These are phyloP conservation scores for Hansenula anomala DNA, from an alignment of 1,139 yeast species.

Conservation along the genomic window DNA sequence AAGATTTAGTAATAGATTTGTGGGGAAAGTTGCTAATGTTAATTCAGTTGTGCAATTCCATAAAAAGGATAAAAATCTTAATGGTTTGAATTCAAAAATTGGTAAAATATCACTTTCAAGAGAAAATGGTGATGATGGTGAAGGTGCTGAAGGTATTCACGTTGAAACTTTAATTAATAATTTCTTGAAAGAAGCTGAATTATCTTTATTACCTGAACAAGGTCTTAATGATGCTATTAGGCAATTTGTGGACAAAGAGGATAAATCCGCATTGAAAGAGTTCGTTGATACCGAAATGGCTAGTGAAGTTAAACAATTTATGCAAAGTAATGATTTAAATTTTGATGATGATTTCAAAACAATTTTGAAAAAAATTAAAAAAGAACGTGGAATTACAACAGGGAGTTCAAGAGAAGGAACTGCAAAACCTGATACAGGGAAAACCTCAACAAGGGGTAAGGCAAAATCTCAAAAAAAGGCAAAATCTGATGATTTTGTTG, in stretches of 20 bases:
- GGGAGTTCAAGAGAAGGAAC: conserved; percentile 18
- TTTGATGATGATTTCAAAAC: conserved; percentile 27
- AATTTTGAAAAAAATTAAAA: conserved; percentile 24
- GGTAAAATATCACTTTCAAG: conserved; percentile 20
- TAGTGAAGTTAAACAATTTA: conserved; percentile 54
- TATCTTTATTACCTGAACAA: conserved; percentile 68
- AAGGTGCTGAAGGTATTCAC: conserved; percentile 28
- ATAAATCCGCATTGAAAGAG: conserved; percentile 61
- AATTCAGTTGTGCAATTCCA: conserved; percentile 78
- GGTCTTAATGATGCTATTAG: conserved; percentile 75
- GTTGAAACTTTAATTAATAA: conserved; percentile 60
- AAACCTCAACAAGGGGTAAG: not conserved
- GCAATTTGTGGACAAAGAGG: conserved; percentile 76
- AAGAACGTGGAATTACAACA: conserved; percentile 18
- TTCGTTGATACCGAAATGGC: conserved; percentile 67
- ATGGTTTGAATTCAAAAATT: conserved; percentile 1
- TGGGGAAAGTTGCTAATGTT: conserved; percentile 85
- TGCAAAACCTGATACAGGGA: not conserved
- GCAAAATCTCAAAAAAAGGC: not conserved
- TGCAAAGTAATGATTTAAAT: conserved; percentile 34
- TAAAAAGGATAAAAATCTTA: conserved; percentile 33
- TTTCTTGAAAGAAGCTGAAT: conserved; percentile 55
- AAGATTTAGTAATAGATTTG: conserved; percentile 84
- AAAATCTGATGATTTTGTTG: conserved; percentile 2
- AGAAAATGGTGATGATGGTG: conserved; percentile 21